Conservation (phyloP, 768 basidiomycete genomes). For the Boletus edulis region DNA sequence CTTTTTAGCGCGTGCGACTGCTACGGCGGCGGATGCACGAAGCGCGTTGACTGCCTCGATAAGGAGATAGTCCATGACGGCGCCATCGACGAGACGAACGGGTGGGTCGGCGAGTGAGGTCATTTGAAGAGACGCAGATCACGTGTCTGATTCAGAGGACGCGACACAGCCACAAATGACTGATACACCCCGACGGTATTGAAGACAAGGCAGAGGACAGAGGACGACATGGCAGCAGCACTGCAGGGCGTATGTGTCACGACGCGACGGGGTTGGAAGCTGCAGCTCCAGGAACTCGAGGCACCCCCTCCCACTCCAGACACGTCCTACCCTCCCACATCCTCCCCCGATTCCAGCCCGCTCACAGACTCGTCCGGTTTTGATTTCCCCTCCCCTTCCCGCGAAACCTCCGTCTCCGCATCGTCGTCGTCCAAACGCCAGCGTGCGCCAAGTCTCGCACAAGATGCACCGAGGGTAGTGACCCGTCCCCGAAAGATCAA, state of each 20-base stretch:
- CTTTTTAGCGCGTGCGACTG: slow-evolving; percentile 61
- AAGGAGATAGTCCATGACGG: slow-evolving; percentile 82
- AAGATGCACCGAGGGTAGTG: not conserved
- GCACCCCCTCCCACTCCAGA: not conserved
- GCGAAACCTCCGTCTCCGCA: slow-evolving; percentile 22
- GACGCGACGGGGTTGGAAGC: slow-evolving; percentile 29
- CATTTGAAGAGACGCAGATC: not conserved
- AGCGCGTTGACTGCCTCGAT: slow-evolving; percentile 78
- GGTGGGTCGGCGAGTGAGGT: slow-evolving; percentile 56
- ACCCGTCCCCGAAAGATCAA: slow-evolving; percentile 22
- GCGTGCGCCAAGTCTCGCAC: slow-evolving; percentile 9
- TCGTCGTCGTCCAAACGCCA: slow-evolving; percentile 27
- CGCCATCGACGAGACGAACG: slow-evolving; percentile 56
- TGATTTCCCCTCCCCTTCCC: slow-evolving; percentile 11
- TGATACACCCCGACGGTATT: not conserved
- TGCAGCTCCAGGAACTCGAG: slow-evolving; percentile 18
- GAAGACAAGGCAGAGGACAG: not conserved
- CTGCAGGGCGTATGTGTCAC: slow-evolving; percentile 24
- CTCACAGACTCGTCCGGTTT: slow-evolving; percentile 23
- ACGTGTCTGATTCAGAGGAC: slow-evolving; percentile 9
- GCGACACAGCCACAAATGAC: slow-evolving; percentile 22
- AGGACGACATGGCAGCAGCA: slow-evolving; percentile 12
- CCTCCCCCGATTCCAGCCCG: slow-evolving; percentile 24
- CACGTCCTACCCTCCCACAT: slow-evolving; percentile 9
- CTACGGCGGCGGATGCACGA: slow-evolving; percentile 69